Evolutionary conservation across 2,329 filamentous ascomycete species (phyloP).

Genomic region (Aspergillus tamarii): DNA sequence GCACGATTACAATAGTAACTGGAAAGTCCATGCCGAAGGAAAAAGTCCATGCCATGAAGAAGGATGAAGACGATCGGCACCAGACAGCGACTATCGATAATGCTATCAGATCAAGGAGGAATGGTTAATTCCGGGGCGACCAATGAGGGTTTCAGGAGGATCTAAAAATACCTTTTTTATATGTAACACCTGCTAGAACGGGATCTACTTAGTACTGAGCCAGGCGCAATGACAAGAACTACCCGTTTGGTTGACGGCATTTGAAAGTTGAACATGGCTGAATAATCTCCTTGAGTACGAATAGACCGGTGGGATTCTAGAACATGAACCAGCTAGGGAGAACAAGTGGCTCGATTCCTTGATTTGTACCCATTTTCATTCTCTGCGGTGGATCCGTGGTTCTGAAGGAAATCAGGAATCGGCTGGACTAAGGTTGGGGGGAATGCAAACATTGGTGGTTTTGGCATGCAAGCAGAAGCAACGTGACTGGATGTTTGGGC

Average conservation of each 20-base stretch:
- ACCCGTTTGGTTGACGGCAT: not conserved
- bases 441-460: not conserved
- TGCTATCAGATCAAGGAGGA: no score
- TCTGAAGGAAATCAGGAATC: not conserved
- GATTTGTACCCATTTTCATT: not conserved
- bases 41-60: not conserved
- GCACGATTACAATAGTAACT: not conserved
- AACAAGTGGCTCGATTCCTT: not conserved
- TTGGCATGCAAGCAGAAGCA: not conserved
- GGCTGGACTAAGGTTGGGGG: not conserved
- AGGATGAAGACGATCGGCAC: not conserved
- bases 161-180: no score
- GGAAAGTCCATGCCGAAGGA: not conserved
- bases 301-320: not conserved
- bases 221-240: no score
- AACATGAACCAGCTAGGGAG: not conserved
- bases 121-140: no score
- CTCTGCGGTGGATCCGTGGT: not conserved
- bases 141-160: no score
- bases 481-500: not conserved
- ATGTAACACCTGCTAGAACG: no score
- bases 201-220: no score
- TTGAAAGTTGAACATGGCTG: not conserved
- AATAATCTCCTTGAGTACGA: not conserved
- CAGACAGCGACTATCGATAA: not conserved